Conservation (phyloP, 768 basidiomycete genomes). For the Xerocomellus amylosporus region DNA sequence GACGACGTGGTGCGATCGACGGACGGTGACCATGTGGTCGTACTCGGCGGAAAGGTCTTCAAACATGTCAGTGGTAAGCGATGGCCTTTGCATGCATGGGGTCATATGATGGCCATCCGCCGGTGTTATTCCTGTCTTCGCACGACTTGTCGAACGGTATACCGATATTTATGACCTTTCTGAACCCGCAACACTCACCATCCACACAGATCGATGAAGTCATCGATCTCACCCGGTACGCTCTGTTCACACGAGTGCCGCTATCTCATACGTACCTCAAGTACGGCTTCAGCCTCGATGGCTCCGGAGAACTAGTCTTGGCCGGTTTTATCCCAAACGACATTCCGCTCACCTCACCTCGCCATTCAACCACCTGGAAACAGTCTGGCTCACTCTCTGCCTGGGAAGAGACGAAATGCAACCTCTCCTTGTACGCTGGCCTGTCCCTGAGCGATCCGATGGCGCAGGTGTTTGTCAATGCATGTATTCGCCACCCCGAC, state of each 20-base stretch:
- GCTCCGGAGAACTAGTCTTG: constrained; percentile 27
- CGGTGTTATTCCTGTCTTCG: constrained; percentile 35
- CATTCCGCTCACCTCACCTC: constrained; percentile 23
- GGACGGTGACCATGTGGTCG: constrained; percentile 28
- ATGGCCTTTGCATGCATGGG: constrained; percentile 38
- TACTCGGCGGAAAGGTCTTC: constrained; percentile 36
- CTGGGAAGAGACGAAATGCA: constrained; percentile 33
- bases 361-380: constrained; percentile 22
- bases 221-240: constrained; percentile 31
- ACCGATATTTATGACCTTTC: not conserved
- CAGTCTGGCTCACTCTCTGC: constrained; percentile 5
- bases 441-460: constrained; percentile 30
- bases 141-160: constrained; percentile 30
- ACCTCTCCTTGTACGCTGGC: constrained; percentile 24
- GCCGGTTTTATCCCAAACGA: constrained; percentile 31
- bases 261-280: constrained; percentile 20
- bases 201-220: constrained; percentile 28
- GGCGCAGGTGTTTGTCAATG: constrained; percentile 30
- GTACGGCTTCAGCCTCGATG: constrained; percentile 23
- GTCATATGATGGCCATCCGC: constrained; percentile 31
- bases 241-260: constrained; percentile 16
- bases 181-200: not conserved
- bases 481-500: constrained; percentile 30
- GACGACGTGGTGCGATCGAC: constrained; percentile 34
- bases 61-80: constrained; percentile 25